Evolutionary conservation across 2,329 filamentous ascomycete species (phyloP), one percentile per base, ranked within the genome.

Genomic region (Trichoderma oligosporum): DNA sequence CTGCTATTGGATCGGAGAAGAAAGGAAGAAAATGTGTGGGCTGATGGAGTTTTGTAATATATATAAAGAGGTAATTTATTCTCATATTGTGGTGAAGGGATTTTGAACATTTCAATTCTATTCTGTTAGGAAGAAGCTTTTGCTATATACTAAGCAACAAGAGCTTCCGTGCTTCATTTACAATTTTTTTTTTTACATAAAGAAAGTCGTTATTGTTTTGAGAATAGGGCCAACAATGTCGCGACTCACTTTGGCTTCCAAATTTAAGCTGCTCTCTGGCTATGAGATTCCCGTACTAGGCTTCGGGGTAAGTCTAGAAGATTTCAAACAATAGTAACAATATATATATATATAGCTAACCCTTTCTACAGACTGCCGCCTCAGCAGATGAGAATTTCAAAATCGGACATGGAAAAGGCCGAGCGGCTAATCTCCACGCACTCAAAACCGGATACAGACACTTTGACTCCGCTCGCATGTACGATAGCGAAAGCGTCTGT

Each of bases 401-500:
- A 31, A 51, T 51, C 4, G 45, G 44, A 1, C 22, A 41, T 18
- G 54, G 41, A 18, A 47, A 55, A 2, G 24, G 29, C 4, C 22
- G 38, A 4, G 29, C 29, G 7, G 47, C 56, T n/a, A 49, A 42
- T 39, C 16, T 46, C 5, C 56, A 57, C 42, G 87, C 84, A 1
- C 72, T 87, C 51, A 72, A 76, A 35, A 70, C 71, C 7, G 83
- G 83, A 27, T 87, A 87, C 67, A 78, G 82, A 33, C 83, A 86
- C 65, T 81, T 87, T 54, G 84, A 87, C 70, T 82, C 85, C 1
- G 88, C 87, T 0, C 71, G 74, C 31, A 63, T 71, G 68, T 91
- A 91, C 68, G 79, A 71, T 52, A 91, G 91, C 64, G 88, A 91
- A 66, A 67, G 72, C 11, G 77, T 86, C 66, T 86, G 91, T 45